phyloP scores from a whole-genome alignment of 2,329 filamentous ascomycete species.

The Malbranchea zuffiana region DNA sequence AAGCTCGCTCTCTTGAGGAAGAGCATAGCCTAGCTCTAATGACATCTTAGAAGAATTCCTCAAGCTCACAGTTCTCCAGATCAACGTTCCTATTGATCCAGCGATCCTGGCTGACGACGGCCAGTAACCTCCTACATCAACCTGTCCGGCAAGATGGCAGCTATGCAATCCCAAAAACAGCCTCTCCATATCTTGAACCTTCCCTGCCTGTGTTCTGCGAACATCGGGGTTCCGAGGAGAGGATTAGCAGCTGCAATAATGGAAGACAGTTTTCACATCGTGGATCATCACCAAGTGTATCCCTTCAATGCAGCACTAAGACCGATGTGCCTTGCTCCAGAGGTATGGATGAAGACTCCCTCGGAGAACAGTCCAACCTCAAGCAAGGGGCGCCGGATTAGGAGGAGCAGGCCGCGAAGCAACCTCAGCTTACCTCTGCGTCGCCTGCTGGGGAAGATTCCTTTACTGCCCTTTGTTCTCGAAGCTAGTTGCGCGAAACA shows the following conservation, averaged over 20 bases:
- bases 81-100: background rate
- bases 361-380: no score
- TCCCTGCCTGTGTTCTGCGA: constrained; percentile 3
- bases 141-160: background rate
- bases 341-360: no score
- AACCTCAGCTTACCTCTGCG: no score
- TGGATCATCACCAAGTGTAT: background rate
- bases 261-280: background rate
- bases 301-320: no score
- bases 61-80: background rate
- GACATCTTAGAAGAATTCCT: background rate
- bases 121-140: background rate
- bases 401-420: no score
- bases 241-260: background rate
- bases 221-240: background rate
- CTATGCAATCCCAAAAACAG: background rate
- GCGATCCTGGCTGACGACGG: background rate
- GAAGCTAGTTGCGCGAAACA: constrained; percentile 10
- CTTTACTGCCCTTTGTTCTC: no score
- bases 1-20: no score
- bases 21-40: background rate
- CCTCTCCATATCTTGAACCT: constrained; percentile 6
- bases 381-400: no score
- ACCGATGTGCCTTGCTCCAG: no score
- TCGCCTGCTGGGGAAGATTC: no score